phyloP scores from a whole-genome alignment of 1,284 basidiomycete genomes.

The Moniliophthora roreri region DNA sequence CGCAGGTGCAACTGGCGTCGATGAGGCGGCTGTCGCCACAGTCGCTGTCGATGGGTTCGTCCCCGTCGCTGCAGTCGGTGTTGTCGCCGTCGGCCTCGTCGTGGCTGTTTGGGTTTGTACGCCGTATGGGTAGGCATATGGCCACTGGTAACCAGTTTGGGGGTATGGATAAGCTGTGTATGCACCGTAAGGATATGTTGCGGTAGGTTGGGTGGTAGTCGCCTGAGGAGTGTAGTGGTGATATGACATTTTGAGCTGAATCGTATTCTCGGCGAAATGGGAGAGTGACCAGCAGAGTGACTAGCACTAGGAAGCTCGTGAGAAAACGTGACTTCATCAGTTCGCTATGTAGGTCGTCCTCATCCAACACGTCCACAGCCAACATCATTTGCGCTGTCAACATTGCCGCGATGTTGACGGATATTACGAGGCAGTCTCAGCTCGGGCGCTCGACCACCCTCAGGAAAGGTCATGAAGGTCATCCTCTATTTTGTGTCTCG shows the following conservation, averaged over 20 bases:
- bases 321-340: too few relatives aligned
- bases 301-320: not conserved
- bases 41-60: constrained; percentile 21
- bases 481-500: too few relatives aligned
- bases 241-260: not conserved
- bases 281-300: not conserved
- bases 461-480: too few relatives aligned
- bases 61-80: constrained; percentile 33
- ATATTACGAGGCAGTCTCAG: too few relatives aligned
- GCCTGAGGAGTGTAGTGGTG: constrained; percentile 1
- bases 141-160: constrained; percentile 51
- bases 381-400: too few relatives aligned
- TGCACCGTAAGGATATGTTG: constrained; percentile 53
- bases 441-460: too few relatives aligned
- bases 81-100: constrained; percentile 35
- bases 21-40: constrained; percentile 12
- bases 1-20: constrained; percentile 16
- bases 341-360: too few relatives aligned
- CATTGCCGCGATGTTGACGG: too few relatives aligned
- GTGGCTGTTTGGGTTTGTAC: constrained; percentile 38
- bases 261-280: too few relatives aligned
- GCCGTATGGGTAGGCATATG: constrained; percentile 58
- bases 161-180: constrained; percentile 29
- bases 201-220: constrained; percentile 27
- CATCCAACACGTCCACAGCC: too few relatives aligned